Base-by-base conservation (phyloP, 805 yeast genomes). In the Lachancea sp. region DNA sequence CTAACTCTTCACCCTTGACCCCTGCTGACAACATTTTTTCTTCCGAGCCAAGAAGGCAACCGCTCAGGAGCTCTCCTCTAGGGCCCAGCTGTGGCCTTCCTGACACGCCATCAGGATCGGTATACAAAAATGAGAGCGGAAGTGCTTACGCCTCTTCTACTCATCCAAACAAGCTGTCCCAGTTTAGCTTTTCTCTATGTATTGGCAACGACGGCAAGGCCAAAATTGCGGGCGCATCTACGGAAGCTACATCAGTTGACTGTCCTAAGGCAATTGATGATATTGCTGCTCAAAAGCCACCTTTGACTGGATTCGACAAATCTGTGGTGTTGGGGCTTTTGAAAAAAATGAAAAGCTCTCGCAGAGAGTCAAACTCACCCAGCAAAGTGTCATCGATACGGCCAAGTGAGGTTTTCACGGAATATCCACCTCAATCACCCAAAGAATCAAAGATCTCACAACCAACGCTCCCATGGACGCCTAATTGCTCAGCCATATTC, bases 121-220 rank as follows among this genome's bases (percentile, higher is more conserved):
- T 25, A 27, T 25, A 19, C 30, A 31, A 39, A 15, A 11, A 17
- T 22, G 25, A 18, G 29, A 11, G 36, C 15, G 7, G 16, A 4
- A 20, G 31, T 12, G 53, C 51, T 19, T 29, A n/a, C 25, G 36
- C 20, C 18, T n/a, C 36, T 13, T 26, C 29, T 29, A 13, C 4
- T 29, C 15, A 5, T 11, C 13, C 31, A 7, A 13, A 13, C 5
- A 29, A 11, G 5, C 4, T 29, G 15, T 7, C 31, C 18, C 38
- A 42, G 5, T 57, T 56, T 27, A 60, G 55, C 31, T 52, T 63
- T 16, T 53, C 60, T 2, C 48, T 63, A 29, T 57, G 56, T 22
- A 51, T 63, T 20, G 64, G 63, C 13, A 50, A 58, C 17, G 55
- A 62, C 39, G 68, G 68, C n/a, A 63, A 60, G 36, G 68, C 68